A percentile compares a stretch with the other conserved stretches of the same genome.
phyloP scores from a whole-genome alignment of 306 rosid genomes.

The Hylodesmum podocarpum region DNA sequence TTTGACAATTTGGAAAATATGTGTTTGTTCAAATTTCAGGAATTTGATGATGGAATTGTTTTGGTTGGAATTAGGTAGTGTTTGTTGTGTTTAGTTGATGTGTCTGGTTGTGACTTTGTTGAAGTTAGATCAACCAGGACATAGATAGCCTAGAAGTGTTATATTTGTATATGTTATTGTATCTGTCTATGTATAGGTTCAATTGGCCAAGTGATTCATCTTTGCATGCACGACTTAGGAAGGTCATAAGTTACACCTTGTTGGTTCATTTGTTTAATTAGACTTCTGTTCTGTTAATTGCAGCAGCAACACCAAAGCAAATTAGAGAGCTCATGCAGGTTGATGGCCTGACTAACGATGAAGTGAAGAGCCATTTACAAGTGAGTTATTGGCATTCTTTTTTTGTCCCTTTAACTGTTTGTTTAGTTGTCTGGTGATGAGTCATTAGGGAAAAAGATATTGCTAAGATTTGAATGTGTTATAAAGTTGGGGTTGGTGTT shows the following conservation, averaged over 20 bases:
- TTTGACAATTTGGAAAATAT: slow-evolving; percentile 12
- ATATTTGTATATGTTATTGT: not conserved
- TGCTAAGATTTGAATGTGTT: not conserved
- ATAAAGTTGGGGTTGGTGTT: slow-evolving; percentile 16
- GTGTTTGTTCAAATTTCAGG: not conserved
- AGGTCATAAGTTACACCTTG: not conserved
- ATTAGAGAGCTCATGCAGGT: slow-evolving; percentile 98
- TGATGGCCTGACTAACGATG: slow-evolving; percentile 95
- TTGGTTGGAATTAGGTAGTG: slow-evolving; percentile 23
- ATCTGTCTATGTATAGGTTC: slow-evolving; percentile 22
- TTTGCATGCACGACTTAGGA: slow-evolving; percentile 1
- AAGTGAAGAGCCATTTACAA: slow-evolving; percentile 98
- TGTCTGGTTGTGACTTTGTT: slow-evolving; percentile 13
- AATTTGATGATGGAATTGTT: slow-evolving; percentile 23
- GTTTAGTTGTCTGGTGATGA: not conserved
- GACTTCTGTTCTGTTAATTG: slow-evolving; percentile 22
- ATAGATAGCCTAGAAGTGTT: not conserved
- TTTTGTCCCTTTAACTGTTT: not conserved
- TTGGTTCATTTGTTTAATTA: slow-evolving; percentile 35
- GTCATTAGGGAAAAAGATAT: not conserved
- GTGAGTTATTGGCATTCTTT: slow-evolving; percentile 45
- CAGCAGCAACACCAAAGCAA: slow-evolving; percentile 98
- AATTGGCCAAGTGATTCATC: slow-evolving; percentile 1
- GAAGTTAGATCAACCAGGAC: slow-evolving; percentile 23
- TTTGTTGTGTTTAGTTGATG: slow-evolving; percentile 12